Evolutionary conservation across 1,284 basidiomycete genomes (phyloP).

Genomic region (Hemileia vastatrix): DNA sequence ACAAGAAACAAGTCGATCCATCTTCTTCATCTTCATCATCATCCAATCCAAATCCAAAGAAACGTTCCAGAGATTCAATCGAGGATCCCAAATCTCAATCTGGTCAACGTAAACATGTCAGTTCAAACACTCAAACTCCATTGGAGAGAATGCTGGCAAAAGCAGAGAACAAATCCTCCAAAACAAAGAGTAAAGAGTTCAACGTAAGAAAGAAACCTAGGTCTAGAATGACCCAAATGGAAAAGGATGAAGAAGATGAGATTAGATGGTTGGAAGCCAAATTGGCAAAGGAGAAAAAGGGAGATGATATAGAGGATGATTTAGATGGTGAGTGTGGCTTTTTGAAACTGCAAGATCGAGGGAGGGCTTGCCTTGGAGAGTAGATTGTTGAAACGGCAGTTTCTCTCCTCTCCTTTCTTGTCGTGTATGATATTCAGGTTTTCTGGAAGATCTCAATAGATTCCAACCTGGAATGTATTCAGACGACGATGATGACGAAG

Average conservation of each 20-base stretch:
- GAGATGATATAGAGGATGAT: constrained; percentile 24
- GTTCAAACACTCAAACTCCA: constrained; percentile 24
- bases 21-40: neutral
- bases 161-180: constrained; percentile 23
- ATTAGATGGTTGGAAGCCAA: constrained; percentile 41
- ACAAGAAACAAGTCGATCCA: neutral
- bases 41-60: neutral
- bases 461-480: constrained; percentile 29
- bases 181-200: constrained; percentile 15
- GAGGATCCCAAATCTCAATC: neutral
- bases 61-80: neutral
- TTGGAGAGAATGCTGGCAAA: constrained; percentile 28
- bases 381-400: neutral
- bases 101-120: constrained; percentile 19
- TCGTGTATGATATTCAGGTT: constrained; percentile 18
- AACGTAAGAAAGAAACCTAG: constrained; percentile 23
- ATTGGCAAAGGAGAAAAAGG: constrained; percentile 25
- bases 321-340: constrained; percentile 10
- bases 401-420: neutral
- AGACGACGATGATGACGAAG: constrained; percentile 23
- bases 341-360: neutral
- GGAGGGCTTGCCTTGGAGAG: neutral
- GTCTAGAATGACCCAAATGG: constrained; percentile 28
- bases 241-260: constrained; percentile 41
- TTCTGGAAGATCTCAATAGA: constrained; percentile 35